Base-by-base conservation (phyloP, 2,329 filamentous ascomycete genomes). In the Alternaria brassicicola region DNA sequence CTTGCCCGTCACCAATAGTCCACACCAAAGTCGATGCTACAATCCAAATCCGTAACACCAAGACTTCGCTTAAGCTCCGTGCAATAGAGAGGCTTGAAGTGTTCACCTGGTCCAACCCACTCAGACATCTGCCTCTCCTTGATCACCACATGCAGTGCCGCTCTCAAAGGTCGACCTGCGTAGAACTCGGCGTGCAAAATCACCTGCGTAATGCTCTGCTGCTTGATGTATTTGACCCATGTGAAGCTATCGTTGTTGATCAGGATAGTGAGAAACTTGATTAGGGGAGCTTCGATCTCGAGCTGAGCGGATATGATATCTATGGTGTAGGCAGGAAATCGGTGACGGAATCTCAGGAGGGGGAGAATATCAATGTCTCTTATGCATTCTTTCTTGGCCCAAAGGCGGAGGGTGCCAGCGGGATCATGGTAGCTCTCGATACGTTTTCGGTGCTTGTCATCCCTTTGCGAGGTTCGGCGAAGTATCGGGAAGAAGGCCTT, bases 401-500 rank as follows among this genome's bases (percentile, higher is more conserved):
- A 64, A 1, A 72, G 25, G 4, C 63, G 59, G 3, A 73, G 54
- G 1, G 21, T 61, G 5, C 59, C 61, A 0, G 45, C 28, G 17
- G 53, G 25, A n/a, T 61, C 51, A 33, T 45, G 46, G 23, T 62
- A 55, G 3, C 35, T 17, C 45, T 52, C 43, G 7, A 64, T 41
- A 4, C 56, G 59, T 23, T 47, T 35, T 8, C 55, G 45, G 10
- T 41, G 19, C 10, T 42, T 21, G 9, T 47, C 43, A 9, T n/a
- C 38, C 4, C 25, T 28, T 30, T 48, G n/a, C 23, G 49, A 6
- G 26, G 38, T 17, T 10, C 55, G 45, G 4, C 47, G 46, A 1
- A 55, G 38, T 5, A 17, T 6, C 2, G 65, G 66, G 35, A 61
- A 68, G 60, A 72, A 73, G 21, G 56, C 43, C 31, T 65, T 64